Evolutionary conservation across 2,329 filamentous ascomycete species (phyloP).

Genomic region (Ceratocystis harringtonii): DNA sequence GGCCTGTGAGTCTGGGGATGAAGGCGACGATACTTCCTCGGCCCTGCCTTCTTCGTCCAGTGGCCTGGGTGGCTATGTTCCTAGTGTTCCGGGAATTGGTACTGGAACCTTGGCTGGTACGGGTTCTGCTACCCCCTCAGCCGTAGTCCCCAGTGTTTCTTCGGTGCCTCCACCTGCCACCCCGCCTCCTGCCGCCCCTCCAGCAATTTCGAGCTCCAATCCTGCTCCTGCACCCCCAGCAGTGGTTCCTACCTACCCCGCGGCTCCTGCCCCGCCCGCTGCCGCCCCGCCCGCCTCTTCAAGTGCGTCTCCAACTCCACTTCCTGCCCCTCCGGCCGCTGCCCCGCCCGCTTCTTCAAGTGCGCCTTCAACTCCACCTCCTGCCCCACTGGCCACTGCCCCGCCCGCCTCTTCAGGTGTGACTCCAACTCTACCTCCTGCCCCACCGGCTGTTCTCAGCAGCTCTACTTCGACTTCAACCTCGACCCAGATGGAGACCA

Average conservation of each 20-base stretch:
- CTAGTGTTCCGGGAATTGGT: background rate
- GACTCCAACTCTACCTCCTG: background rate
- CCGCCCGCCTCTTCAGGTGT: background rate
- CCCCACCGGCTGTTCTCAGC: background rate
- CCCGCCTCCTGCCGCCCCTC: background rate
- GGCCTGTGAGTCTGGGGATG: constrained; percentile 5
- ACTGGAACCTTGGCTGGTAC: background rate
- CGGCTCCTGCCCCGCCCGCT: background rate
- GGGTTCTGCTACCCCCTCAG: background rate
- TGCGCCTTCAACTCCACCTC: background rate
- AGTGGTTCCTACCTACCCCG: background rate
- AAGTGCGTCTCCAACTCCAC: background rate
- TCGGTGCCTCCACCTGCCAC: background rate
- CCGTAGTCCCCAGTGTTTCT: background rate
- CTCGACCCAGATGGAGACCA: background rate
- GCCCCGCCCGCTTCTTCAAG: background rate
- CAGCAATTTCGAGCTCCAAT: background rate
- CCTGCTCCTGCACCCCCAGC: background rate
- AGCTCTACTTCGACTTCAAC: constrained; percentile 3
- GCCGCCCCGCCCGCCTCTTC: background rate
- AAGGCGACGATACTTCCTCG: background rate
- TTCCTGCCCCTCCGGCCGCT: background rate
- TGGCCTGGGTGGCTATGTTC: background rate
- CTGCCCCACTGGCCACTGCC: background rate
- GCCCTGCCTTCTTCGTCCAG: background rate